These are phyloP conservation scores for Sicyos baderoa DNA, from an alignment of 306 rosid species.

Conservation along the genomic window DNA sequence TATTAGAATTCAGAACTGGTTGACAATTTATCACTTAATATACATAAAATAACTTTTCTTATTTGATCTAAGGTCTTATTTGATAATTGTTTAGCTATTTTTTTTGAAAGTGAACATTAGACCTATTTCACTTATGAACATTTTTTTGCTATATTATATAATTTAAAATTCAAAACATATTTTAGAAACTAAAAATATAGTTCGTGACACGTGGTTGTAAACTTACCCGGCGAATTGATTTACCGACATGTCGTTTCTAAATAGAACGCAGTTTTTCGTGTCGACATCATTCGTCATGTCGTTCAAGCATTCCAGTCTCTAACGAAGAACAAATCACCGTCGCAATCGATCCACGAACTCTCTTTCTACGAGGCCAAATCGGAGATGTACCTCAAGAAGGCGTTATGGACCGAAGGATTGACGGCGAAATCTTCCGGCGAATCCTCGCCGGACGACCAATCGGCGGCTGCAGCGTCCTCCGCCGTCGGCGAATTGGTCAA, in stretches of 20 bases:
- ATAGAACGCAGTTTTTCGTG: not conserved
- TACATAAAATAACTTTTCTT: too few relatives aligned
- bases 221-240: not conserved
- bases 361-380: not conserved
- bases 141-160: too few relatives aligned
- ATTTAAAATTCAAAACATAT: too few relatives aligned
- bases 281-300: not conserved
- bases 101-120: too few relatives aligned
- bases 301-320: not conserved
- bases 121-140: too few relatives aligned
- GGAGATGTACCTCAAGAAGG: constrained; percentile 62
- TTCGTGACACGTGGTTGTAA: not conserved
- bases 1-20: too few relatives aligned
- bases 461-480: constrained; percentile 14
- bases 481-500: constrained; percentile 46
- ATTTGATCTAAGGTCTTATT: too few relatives aligned
- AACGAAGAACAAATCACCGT: not conserved
- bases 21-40: too few relatives aligned
- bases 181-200: too few relatives aligned
- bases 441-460: constrained; percentile 21
- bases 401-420: constrained; percentile 58
- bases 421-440: constrained; percentile 26
- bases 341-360: not conserved
- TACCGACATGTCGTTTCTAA: not conserved
- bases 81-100: too few relatives aligned